Evolutionary conservation across 2,329 filamentous ascomycete genomes (phyloP).

Genomic region (Volutella citrinella): DNA sequence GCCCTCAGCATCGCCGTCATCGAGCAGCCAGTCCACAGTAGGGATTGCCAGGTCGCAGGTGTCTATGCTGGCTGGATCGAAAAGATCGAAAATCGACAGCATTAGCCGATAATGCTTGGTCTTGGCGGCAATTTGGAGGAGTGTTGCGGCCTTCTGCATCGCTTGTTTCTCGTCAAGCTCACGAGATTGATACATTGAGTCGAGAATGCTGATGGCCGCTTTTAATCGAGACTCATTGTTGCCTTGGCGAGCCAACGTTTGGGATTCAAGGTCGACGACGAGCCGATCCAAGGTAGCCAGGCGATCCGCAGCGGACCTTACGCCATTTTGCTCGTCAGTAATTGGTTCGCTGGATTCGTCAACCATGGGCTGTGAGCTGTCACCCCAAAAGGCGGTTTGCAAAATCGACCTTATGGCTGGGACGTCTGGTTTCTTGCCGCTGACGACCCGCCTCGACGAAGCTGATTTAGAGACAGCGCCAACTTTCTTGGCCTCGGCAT

Average conservation of each 20-base stretch:
- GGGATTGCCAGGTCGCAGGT: constrained; percentile 20
- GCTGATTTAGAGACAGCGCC: too few relatives aligned
- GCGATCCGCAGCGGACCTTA: too few relatives aligned
- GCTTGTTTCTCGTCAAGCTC: constrained; percentile 8
- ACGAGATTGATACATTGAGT: constrained; percentile 13
- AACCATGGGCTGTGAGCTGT: too few relatives aligned
- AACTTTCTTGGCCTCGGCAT: too few relatives aligned
- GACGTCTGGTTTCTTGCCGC: too few relatives aligned
- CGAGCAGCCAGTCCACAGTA: constrained; percentile 17
- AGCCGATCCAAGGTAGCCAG: too few relatives aligned
- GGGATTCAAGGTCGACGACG: constrained; percentile 10
- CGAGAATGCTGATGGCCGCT: constrained; percentile 16
- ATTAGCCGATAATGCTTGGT: constrained; percentile 17
- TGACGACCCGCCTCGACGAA: too few relatives aligned
- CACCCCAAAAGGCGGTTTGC: too few relatives aligned
- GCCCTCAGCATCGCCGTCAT: constrained; percentile 13
- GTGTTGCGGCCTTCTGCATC: constrained; percentile 16
- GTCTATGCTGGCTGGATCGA: constrained; percentile 21
- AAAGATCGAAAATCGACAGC: constrained; percentile 15
- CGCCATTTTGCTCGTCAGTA: too few relatives aligned
- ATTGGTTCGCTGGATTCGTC: too few relatives aligned
- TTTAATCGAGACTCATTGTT: constrained; percentile 5
- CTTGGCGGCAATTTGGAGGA: constrained; percentile 21
- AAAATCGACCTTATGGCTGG: too few relatives aligned
- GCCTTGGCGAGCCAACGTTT: not conserved